Conservation (phyloP, 805 yeast species). For the Candida cerambycidarum region DNA sequence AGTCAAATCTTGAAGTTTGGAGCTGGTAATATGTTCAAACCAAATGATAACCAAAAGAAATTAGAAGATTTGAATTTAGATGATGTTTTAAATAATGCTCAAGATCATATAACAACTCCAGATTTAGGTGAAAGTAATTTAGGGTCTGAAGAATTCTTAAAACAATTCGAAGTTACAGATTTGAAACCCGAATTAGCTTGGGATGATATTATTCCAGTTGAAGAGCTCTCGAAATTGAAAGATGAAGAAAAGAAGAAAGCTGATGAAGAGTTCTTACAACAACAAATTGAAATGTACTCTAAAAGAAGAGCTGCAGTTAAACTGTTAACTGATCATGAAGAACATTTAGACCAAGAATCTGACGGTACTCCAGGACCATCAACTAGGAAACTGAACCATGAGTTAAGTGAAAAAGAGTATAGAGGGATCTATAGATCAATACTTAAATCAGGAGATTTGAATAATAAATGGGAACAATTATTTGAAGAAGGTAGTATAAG, state of each 20-base stretch:
- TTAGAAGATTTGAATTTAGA: conserved; percentile 93
- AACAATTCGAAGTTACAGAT: conserved; percentile 97
- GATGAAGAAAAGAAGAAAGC: conserved; percentile 85
- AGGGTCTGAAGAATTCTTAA: conserved; percentile 97
- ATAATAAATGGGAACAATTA: conserved; percentile 75
- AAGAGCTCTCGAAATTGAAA: conserved; percentile 82
- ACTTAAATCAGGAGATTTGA: conserved; percentile 76
- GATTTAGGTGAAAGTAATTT: conserved; percentile 96
- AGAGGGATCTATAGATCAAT: conserved; percentile 83
- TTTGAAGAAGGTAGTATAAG: conserved; percentile 89
- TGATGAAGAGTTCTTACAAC: conserved; percentile 84
- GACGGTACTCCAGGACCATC: conserved; percentile 37
- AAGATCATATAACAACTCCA: conserved; percentile 94
- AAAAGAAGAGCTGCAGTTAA: conserved; percentile 76
- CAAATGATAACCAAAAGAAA: conserved; percentile 92
- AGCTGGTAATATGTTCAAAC: conserved; percentile 97
- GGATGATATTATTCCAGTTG: conserved; percentile 98
- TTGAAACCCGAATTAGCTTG: conserved; percentile 97
- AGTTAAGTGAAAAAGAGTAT: conserved; percentile 80
- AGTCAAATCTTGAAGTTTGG: conserved; percentile 95
- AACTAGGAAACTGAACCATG: conserved; percentile 33
- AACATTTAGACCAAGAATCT: conserved; percentile 34
- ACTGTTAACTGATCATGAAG: conserved; percentile 44
- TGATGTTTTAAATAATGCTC: conserved; percentile 95
- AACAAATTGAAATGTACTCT: conserved; percentile 84